A percentile compares a stretch with the other conserved stretches of the same genome.
These are phyloP conservation scores for Ceratobasidium sp. DNA, from an alignment of 1,284 basidiomycete genomes.

Conservation along the genomic window DNA sequence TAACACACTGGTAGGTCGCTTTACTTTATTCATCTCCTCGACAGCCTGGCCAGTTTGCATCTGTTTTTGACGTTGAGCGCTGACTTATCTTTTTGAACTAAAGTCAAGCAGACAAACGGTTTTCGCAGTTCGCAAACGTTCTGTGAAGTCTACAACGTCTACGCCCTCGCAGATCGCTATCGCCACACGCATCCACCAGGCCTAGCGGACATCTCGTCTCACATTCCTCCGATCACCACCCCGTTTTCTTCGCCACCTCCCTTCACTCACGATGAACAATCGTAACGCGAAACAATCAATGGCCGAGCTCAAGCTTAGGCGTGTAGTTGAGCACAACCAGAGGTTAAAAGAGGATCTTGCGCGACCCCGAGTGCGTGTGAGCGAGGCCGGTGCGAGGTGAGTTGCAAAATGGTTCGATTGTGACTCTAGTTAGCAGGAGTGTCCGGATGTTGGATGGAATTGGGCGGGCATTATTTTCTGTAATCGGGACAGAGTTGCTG, in stretches of 20 bases:
- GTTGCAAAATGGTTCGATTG: conserved; percentile 50
- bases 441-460: neutral
- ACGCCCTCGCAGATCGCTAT: neutral
- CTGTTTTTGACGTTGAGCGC: conserved; percentile 3
- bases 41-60: conserved; percentile 8
- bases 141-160: neutral
- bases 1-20: neutral
- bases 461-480: conserved; percentile 2
- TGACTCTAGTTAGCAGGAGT: neutral
- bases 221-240: conserved; percentile 16
- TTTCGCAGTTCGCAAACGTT: conserved; percentile 16
- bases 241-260: conserved; percentile 10
- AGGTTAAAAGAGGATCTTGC: conserved; percentile 89
- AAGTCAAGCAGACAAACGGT: conserved; percentile 20
- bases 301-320: conserved; percentile 95
- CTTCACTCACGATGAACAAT: conserved; percentile 61
- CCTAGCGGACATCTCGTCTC: conserved; percentile 4
- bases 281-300: conserved; percentile 82
- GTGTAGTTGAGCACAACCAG: conserved; percentile 93
- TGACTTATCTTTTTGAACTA: conserved; percentile 3
- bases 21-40: neutral
- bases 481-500: neutral
- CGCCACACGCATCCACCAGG: neutral
- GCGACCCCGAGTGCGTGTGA: conserved; percentile 86
- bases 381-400: conserved; percentile 90